Evolutionary conservation across 2,329 filamentous ascomycete species (phyloP).

Genomic region (Cytospora leucostoma): DNA sequence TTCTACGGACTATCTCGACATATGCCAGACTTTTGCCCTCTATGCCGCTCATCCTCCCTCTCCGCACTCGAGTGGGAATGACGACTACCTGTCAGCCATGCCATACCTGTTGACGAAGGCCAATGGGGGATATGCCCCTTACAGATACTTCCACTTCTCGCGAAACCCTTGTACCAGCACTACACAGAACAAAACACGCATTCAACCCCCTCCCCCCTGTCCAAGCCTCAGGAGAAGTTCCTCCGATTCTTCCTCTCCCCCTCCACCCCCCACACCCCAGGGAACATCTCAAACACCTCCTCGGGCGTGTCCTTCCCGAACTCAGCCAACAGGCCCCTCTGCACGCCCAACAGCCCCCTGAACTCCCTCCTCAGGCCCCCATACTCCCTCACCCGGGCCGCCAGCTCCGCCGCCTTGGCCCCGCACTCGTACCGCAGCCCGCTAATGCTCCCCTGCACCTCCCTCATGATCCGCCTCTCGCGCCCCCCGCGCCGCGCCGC

Average conservation of each 20-base stretch:
- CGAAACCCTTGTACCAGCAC: not conserved
- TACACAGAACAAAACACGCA: not conserved
- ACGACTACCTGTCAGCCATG: not conserved
- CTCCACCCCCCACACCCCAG: constrained; percentile 17
- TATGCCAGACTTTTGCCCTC: not conserved
- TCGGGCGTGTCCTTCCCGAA: constrained; percentile 21
- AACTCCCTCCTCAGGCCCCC: constrained; percentile 15
- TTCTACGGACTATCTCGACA: not conserved
- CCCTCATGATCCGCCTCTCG: constrained; percentile 20
- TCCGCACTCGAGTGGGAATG: not conserved
- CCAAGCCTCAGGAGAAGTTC: constrained; percentile 20
- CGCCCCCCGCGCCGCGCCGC: constrained; percentile 7
- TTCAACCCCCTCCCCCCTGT: not conserved
- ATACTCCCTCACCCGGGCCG: constrained; percentile 13
- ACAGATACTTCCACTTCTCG: not conserved
- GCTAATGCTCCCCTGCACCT: constrained; percentile 21
- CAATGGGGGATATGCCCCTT: not conserved
- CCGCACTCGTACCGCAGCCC: constrained; percentile 12
- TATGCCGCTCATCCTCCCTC: not conserved
- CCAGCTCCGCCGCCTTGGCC: constrained; percentile 23
- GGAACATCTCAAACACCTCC: constrained; percentile 26
- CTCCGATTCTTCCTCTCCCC: constrained; percentile 23
- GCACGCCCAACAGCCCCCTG: not conserved
- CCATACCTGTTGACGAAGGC: not conserved
- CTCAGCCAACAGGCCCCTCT: constrained; percentile 11